A percentile compares a stretch with the other conserved stretches of the same genome.
Evolutionary conservation across 108 stramenopile genomes (phyloP).

Genomic region (Nitzschia putrida): DNA sequence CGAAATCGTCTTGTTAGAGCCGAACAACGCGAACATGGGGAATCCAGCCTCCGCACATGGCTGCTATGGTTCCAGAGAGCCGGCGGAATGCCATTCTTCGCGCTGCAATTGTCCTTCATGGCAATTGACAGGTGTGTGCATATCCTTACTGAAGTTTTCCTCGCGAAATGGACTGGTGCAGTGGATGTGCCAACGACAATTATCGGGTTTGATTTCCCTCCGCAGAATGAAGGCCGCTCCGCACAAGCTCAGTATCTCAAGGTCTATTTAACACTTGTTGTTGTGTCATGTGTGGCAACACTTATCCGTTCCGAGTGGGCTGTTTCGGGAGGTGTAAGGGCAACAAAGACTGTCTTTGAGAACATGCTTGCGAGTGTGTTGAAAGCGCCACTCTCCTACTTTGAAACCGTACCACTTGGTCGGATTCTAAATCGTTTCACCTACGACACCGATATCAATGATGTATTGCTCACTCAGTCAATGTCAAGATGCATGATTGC

Average conservation of each 20-base stretch:
- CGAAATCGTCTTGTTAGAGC: slow-evolving; percentile 57
- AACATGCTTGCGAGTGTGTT: slow-evolving; percentile 59
- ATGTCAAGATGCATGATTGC: slow-evolving; percentile 78
- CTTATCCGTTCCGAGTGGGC: no score
- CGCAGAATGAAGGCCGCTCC: slow-evolving; percentile 62
- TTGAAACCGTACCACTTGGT: slow-evolving; percentile 94
- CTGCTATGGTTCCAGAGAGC: slow-evolving; percentile 78
- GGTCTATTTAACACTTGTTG: no score
- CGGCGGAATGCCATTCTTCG: slow-evolving; percentile 65
- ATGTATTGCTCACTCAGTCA: slow-evolving; percentile 64
- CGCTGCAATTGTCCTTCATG: slow-evolving; percentile 51
- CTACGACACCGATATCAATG: slow-evolving; percentile 87
- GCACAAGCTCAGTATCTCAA: slow-evolving; percentile 67
- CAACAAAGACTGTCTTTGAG: slow-evolving; percentile 7
- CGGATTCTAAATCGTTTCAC: slow-evolving; percentile 93
- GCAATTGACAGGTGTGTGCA: slow-evolving; percentile 73
- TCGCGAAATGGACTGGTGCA: slow-evolving; percentile 77
- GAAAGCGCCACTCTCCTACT: slow-evolving; percentile 80
- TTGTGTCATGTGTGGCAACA: slow-evolving; percentile 28
- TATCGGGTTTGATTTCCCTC: slow-evolving; percentile 54
- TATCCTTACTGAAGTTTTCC: slow-evolving; percentile 82
- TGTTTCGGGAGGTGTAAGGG: no score
- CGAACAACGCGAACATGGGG: slow-evolving; percentile 79
- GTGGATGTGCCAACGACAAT: slow-evolving; percentile 42
- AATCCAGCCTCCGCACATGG: slow-evolving; percentile 70